Evolutionary conservation across 106 monocot species (phyloP).

Genomic region (Posidonia australis): DNA sequence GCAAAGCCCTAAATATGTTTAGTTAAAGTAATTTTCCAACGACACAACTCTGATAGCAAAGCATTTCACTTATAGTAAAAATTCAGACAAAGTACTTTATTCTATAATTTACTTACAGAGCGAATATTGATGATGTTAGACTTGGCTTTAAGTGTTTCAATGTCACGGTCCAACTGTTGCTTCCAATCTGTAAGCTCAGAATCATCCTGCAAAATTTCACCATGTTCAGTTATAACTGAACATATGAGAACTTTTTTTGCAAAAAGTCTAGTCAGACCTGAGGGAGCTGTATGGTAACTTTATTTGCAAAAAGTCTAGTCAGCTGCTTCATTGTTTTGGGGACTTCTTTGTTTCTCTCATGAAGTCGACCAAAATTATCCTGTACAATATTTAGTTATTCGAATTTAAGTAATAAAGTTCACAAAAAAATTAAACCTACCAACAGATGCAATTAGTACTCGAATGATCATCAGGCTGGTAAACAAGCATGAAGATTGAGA

Average conservation of each 20-base stretch:
- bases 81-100: neutral
- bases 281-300: constrained; percentile 81
- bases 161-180: constrained; percentile 81
- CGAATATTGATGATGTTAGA: constrained; percentile 68
- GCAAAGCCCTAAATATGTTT: too few relatives aligned
- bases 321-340: constrained; percentile 91
- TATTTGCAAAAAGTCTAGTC: constrained; percentile 75
- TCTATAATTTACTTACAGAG: constrained; percentile 39
- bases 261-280: constrained; percentile 31
- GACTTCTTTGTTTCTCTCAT: constrained; percentile 77
- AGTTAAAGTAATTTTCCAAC: too few relatives aligned
- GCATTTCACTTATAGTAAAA: neutral
- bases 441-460: too few relatives aligned
- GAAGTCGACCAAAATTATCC: constrained; percentile 78
- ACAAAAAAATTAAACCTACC: too few relatives aligned
- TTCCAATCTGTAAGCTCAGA: constrained; percentile 67
- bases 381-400: constrained; percentile 6
- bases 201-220: constrained; percentile 54
- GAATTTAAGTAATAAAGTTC: too few relatives aligned
- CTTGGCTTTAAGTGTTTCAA: constrained; percentile 85
- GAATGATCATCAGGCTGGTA: too few relatives aligned
- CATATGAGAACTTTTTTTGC: neutral
- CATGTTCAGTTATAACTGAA: neutral
- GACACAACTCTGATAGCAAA: too few relatives aligned
- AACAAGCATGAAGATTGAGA: too few relatives aligned